Conservation (phyloP, 352 stramenopile species). For the Pythium biforme region DNA sequence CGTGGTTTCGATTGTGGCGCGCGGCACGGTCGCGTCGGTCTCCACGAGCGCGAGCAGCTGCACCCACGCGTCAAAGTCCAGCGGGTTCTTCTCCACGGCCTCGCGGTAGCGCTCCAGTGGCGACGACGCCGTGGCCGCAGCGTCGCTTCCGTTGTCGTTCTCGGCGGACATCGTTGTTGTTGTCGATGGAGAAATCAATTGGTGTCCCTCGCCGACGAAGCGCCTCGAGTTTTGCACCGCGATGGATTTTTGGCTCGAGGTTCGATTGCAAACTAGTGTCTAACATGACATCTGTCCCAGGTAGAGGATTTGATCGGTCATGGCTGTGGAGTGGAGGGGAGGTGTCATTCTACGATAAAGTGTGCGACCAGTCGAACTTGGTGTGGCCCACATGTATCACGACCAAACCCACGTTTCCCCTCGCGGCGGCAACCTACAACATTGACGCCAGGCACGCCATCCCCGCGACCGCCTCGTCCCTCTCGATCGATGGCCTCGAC, state of each 20-base stretch:
- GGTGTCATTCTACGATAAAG: background rate
- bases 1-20: constrained; percentile 60
- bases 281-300: background rate
- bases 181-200: background rate
- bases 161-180: background rate
- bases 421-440: background rate
- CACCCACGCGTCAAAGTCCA: constrained; percentile 83
- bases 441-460: too few relatives aligned
- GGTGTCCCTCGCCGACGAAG: background rate
- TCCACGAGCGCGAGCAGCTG: constrained; percentile 69
- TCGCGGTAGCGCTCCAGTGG: constrained; percentile 52
- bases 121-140: constrained; percentile 20
- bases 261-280: background rate
- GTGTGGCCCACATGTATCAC: background rate
- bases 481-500: too few relatives aligned
- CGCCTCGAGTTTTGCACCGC: background rate
- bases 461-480: too few relatives aligned
- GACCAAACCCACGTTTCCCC: background rate
- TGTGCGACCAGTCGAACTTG: background rate
- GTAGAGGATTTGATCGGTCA: too few relatives aligned
- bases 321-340: background rate
- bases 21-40: constrained; percentile 45
- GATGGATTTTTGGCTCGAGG: background rate
- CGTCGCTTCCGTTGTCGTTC: constrained; percentile 9
- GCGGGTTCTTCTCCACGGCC: constrained; percentile 58